These are phyloP conservation scores for Geotrichum cucujoidarum DNA, from an alignment of 1,139 yeast species.

Conservation along the genomic window DNA sequence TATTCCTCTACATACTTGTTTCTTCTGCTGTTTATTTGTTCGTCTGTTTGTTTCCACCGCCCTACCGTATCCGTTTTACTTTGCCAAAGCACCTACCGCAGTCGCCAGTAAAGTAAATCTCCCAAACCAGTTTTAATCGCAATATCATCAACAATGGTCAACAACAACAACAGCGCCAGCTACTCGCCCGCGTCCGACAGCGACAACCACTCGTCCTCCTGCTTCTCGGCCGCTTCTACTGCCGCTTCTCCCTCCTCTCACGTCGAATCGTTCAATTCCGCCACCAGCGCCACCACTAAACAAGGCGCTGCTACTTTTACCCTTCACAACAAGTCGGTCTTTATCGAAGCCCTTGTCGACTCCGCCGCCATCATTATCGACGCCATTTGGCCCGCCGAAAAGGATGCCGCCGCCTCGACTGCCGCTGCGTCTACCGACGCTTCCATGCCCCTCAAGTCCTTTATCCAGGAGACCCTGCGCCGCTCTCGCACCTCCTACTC, in stretches of 20 bases:
- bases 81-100: too few species aligned
- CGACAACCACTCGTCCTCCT: not conserved
- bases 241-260: not conserved
- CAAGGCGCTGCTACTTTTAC: not conserved
- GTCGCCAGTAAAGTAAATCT: too few species aligned
- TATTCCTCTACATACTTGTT: too few species aligned
- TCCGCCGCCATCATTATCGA: conserved; percentile 37
- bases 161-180: not conserved
- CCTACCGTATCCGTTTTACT: too few species aligned
- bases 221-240: not conserved
- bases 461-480: conserved; percentile 59
- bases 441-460: conserved; percentile 37
- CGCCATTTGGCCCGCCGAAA: conserved; percentile 35
- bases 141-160: not conserved
- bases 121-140: too few species aligned
- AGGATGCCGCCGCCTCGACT: conserved; percentile 15
- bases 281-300: not conserved
- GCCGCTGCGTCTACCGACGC: conserved; percentile 24
- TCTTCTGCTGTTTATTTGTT: too few species aligned
- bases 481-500: conserved; percentile 65
- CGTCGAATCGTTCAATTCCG: not conserved
- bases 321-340: conserved; percentile 17
- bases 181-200: too few species aligned
- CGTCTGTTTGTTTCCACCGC: too few species aligned
- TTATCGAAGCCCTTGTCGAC: conserved; percentile 36